Evolutionary conservation across 805 yeast genomes (phyloP).

Genomic region (Brettanomyces sp.): DNA sequence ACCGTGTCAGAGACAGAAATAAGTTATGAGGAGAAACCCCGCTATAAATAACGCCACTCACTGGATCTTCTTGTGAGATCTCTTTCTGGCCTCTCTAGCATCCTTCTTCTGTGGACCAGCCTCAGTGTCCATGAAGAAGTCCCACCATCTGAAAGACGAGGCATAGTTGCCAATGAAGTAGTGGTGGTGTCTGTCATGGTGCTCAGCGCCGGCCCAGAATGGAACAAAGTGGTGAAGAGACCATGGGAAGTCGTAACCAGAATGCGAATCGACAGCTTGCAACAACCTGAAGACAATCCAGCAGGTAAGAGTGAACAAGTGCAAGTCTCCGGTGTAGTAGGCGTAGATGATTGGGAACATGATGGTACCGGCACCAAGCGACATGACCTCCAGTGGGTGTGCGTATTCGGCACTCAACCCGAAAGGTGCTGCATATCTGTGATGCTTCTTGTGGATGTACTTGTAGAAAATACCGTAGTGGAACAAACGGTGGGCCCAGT

Average conservation of each 20-base stretch:
- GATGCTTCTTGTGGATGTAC: slow-evolving; percentile 52
- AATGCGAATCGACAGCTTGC: slow-evolving; percentile 54
- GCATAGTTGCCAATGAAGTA: slow-evolving; percentile 52
- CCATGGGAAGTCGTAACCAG: slow-evolving; percentile 58
- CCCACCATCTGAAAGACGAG: slow-evolving; percentile 53
- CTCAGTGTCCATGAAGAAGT: slow-evolving; percentile 41
- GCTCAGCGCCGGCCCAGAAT: slow-evolving; percentile 60
- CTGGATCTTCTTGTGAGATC: slow-evolving; percentile 1
- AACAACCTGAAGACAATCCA: slow-evolving; percentile 46
- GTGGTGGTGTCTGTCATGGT: slow-evolving; percentile 54
- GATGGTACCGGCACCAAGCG: slow-evolving; percentile 51
- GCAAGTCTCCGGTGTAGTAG: slow-evolving; percentile 35
- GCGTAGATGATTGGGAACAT: slow-evolving; percentile 52
- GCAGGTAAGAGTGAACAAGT: slow-evolving; percentile 41
- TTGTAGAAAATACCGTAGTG: slow-evolving; percentile 49
- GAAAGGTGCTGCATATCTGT: slow-evolving; percentile 53
- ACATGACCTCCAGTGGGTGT: slow-evolving; percentile 49
- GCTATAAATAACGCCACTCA: neutral
- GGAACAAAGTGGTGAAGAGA: slow-evolving; percentile 48
- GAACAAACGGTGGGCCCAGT: slow-evolving; percentile 48
- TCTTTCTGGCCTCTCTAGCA: slow-evolving; percentile 31
- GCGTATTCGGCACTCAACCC: slow-evolving; percentile 56
- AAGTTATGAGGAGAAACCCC: too few species aligned
- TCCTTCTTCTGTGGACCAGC: slow-evolving; percentile 46
- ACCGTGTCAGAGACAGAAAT: too few species aligned